Evolutionary conservation across 345 rosid genomes (phyloP), one percentile per base, ranked within the genome.

Genomic region (Salix arbutifolia): DNA sequence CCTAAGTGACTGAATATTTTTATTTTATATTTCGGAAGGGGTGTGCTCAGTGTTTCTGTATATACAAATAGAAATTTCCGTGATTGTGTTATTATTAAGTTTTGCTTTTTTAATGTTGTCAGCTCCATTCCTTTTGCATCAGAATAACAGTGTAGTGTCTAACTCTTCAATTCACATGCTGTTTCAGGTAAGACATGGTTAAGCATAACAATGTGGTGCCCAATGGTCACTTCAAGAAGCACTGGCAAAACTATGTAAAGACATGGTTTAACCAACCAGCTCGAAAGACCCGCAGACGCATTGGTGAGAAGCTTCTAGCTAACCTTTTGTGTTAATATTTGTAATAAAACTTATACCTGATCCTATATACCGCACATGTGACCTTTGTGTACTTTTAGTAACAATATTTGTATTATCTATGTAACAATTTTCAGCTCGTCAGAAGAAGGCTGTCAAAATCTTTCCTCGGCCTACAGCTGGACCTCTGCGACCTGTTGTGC

Each of bases 211-310:
- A 82, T 38, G 80, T 76, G 50, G 56, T 82, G 44, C 85, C 85
- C 14, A 79, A 79, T 52, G 82, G 82, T 70, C 85, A 82, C 77
- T 82, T 82, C 61, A 82, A 79, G 66, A 82, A 82, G 73, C 94
- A 91, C 44, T 93, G 98, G 98, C 96, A 91, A 58, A 91, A 91
- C 78, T 89, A 89, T 78, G 94, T 93, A 9, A 91, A 81, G 85
- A 93, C 97, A 6, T 93, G 98, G 97, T 93, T 93, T 68, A 90
- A 93, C 87, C 97, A 93, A 46, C 98, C 98, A 7, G 98, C 98
- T 0, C 83, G 98, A 60, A 91, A 91, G 74, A 80, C 83, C 44
- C 85, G 91, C 69, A 86, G 97, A 76, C 86, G 97, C 44, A 12
- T 82, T 30, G 95, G 85, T 79, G 11, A 75, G 74, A 30, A 18